Percentiles rank a stretch among this genome's conserved stretches.
phyloP scores from a whole-genome alignment of 2,329 filamentous ascomycete genomes.

The Colletotrichum melonis region DNA sequence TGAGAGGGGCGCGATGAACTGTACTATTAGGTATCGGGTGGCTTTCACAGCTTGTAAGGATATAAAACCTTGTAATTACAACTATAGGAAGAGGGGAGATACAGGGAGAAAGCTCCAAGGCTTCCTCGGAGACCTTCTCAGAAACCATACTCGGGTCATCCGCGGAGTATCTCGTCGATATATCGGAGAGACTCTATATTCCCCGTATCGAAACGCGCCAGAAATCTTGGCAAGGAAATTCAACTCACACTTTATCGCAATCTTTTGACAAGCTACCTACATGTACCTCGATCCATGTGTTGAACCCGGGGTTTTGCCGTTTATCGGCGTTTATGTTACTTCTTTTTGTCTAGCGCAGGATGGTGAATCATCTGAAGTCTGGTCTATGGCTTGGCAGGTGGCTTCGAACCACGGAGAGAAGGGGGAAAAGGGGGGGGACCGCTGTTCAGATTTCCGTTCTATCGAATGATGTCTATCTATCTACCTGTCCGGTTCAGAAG shows the following conservation, averaged over 20 bases:
- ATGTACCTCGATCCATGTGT: too few relatives aligned
- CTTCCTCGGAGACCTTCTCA: neutral
- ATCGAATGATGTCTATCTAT: neutral
- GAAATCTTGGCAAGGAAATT: conserved; percentile 8
- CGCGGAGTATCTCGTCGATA: neutral
- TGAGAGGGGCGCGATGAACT: neutral
- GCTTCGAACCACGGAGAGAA: neutral
- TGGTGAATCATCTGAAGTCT: conserved; percentile 29
- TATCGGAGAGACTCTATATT: neutral
- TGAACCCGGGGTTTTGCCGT: too few relatives aligned
- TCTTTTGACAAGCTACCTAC: neutral
- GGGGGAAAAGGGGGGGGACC: neutral
- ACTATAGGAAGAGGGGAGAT: neutral
- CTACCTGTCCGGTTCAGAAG: neutral
- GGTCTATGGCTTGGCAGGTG: conserved; percentile 5
- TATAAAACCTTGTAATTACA: conserved; percentile 28
- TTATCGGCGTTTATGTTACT: too few relatives aligned
- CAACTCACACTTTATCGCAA: neutral
- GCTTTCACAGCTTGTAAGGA: conserved; percentile 10
- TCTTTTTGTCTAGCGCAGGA: conserved; percentile 2
- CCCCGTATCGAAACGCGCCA: neutral
- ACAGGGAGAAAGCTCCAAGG: neutral
- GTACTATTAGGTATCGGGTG: conserved; percentile 15
- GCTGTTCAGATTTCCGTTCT: neutral
- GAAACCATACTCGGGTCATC: neutral